Percentiles rank a stretch among this genome's conserved stretches.
Evolutionary conservation across 345 rosid species (phyloP).

Genomic region (Hirschfeldia incana): DNA sequence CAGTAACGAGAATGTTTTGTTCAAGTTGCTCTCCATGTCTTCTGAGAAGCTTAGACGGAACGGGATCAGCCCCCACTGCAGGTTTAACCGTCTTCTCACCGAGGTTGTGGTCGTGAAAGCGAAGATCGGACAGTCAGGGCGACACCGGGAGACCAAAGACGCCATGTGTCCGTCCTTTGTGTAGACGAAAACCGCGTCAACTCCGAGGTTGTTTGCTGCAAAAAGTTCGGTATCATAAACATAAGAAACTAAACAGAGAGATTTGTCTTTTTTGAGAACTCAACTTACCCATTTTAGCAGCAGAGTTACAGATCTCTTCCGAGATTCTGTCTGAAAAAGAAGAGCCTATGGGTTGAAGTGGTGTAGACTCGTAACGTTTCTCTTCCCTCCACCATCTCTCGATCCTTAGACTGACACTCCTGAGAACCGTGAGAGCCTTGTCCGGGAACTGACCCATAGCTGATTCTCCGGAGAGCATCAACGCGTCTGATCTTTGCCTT

Average conservation of each 20-base stretch:
- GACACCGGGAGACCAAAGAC: conserved; percentile 86
- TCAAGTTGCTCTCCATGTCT: conserved; percentile 31
- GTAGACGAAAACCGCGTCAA: conserved; percentile 92
- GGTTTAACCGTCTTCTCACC: conserved; percentile 80
- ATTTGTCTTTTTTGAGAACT: background rate
- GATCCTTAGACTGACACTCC: conserved; percentile 56
- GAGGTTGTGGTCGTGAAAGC: conserved; percentile 62
- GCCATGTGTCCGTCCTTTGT: conserved; percentile 92
- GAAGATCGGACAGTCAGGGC: conserved; percentile 54
- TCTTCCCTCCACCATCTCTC: background rate
- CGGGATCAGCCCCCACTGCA: conserved; percentile 98
- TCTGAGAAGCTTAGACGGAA: conserved; percentile 92
- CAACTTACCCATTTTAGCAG: conserved; percentile 53
- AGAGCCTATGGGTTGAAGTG: background rate
- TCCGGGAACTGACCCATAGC: conserved; percentile 97
- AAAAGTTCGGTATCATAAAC: background rate
- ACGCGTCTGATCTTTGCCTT: conserved; percentile 95
- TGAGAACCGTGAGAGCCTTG: conserved; percentile 89
- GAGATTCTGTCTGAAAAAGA: background rate
- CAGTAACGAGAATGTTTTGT: conserved; percentile 86
- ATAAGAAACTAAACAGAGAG: background rate
- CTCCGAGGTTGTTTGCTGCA: conserved; percentile 74
- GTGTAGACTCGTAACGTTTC: conserved; percentile 1
- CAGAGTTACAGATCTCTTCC: background rate
- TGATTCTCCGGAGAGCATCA: conserved; percentile 53